A percentile compares a stretch with the other conserved stretches of the same genome.
phyloP scores from a whole-genome alignment of 176 grass and related monocot genomes.

The Bothriochloa decipiens region DNA sequence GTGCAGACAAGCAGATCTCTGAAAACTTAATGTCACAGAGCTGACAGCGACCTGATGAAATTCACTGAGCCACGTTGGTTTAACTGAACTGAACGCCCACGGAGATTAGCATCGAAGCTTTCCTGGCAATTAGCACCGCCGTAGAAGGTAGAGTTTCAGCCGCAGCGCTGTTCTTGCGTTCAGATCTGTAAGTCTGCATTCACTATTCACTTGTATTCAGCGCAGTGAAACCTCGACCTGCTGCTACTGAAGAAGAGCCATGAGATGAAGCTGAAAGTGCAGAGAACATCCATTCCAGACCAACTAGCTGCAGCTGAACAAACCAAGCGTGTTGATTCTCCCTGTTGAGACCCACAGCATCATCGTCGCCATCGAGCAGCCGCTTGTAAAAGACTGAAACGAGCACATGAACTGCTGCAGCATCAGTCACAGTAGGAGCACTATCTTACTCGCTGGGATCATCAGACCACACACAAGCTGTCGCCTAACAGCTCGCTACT shows the following conservation, averaged over 20 bases:
- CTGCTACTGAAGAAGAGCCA: neutral
- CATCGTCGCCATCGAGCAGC: neutral
- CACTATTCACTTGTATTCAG: too few relatives aligned
- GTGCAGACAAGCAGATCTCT: neutral
- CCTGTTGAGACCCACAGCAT: neutral
- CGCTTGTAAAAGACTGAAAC: neutral
- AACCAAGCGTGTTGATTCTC: neutral
- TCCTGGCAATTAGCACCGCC: neutral
- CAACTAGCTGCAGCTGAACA: neutral
- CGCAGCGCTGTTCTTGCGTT: neutral
- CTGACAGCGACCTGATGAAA: neutral
- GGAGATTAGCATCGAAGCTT: neutral
- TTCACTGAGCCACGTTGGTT: neutral
- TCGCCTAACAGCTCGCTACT: too few relatives aligned
- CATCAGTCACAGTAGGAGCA: neutral
- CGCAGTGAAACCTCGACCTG: neutral
- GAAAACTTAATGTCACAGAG: neutral
- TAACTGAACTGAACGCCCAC: neutral
- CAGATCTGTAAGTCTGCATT: too few relatives aligned
- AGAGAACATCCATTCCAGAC: conserved; percentile 26
- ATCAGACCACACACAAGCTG: too few relatives aligned
- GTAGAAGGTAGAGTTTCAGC: neutral
- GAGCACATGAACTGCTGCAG: conserved; percentile 26
- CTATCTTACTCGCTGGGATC: neutral
- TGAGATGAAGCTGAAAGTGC: neutral